Base-by-base conservation (phyloP, 495 filamentous ascomycete species). In the Hypoxylon crocopeplum region DNA sequence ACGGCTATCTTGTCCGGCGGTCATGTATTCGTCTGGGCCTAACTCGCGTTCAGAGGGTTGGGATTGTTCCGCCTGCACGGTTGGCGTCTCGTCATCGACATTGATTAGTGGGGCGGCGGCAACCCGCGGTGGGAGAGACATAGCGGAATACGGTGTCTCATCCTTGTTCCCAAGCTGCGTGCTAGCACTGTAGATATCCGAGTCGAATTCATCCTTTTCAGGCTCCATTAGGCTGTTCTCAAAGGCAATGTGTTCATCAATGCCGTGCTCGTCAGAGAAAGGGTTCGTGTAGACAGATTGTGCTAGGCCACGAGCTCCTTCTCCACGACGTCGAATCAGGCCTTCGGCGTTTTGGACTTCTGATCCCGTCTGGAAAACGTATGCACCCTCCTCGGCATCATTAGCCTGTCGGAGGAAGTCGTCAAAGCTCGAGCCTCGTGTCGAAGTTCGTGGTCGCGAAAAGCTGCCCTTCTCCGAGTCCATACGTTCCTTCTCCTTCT, bases 201-300 rank as follows among this genome's bases (percentile, higher is more conserved):
- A 79, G 41, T 80, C 72, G 27, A 71, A 59, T 36, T 80, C 77
- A 49, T 78, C 78, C n/a, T 63, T 69, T 39, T 71, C 69, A n/a
- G 73, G 76, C 1, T 72, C 59, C 8, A 76, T 70, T 21, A 73
- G 40, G 19, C 62, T 67, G 56, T 63, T 56, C 41, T 72, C 69
- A 13, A 77, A 76, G 13, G 57, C 57, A 30, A 79, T 72, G n/a
- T 79, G 60, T 22, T 78, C 70, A 32, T 74, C 69, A 27, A 83
- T 80, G 32, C 72, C 71, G 42, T 81, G 69, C 72, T 84, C 84
- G 62, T 83, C 89, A 49, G 68, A 75, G 70, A 82, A 89, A 19
- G 80, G 85, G 70, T 86, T 85, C 8, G 80, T 75, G 24, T 79
- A 76, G 19, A 81, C 64, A n/a, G 82, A 71, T 10, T 81, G 75